A percentile compares a stretch with the other conserved stretches of the same genome.
Evolutionary conservation across 305 asterid species (phyloP).

Genomic region (Lippia alba): DNA sequence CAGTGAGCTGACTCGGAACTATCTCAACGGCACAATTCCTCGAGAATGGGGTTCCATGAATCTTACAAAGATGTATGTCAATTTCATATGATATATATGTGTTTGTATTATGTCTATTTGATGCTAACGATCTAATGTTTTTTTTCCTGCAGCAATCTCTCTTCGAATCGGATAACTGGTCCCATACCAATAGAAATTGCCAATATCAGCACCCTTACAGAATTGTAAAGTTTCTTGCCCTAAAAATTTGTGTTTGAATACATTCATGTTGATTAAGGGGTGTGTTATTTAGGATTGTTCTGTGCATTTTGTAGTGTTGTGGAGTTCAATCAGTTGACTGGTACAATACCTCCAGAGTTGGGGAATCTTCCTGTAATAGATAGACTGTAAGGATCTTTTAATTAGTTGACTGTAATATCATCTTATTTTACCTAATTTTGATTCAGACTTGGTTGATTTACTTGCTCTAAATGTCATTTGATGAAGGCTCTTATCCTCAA

Average conservation of each 20-base stretch:
- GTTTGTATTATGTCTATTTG: neutral
- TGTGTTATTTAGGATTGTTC: neutral
- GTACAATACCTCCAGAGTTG: constrained; percentile 49
- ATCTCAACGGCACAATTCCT: constrained; percentile 77
- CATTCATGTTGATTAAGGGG: neutral
- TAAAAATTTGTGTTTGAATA: neutral
- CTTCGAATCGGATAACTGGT: constrained; percentile 52
- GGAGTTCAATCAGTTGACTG: constrained; percentile 45
- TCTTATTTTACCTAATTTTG: neutral
- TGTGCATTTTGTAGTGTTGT: constrained; percentile 30
- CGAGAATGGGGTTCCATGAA: constrained; percentile 73
- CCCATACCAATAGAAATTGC: constrained; percentile 48
- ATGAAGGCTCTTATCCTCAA: constrained; percentile 59
- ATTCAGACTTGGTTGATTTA: neutral
- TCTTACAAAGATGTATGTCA: constrained; percentile 33
- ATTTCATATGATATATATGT: neutral
- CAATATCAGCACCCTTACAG: constrained; percentile 47
- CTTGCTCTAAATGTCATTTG: constrained; percentile 2
- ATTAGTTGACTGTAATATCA: neutral
- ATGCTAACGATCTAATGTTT: neutral
- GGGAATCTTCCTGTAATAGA: constrained; percentile 42
- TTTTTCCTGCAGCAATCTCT: constrained; percentile 41
- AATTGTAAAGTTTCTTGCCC: constrained; percentile 36
- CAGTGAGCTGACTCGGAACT: constrained; percentile 71
- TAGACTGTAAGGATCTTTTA: constrained; percentile 41